Evolutionary conservation across 345 rosid species (phyloP), one percentile per base, ranked within the genome.

Genomic region (Rhodamnia argentea): DNA sequence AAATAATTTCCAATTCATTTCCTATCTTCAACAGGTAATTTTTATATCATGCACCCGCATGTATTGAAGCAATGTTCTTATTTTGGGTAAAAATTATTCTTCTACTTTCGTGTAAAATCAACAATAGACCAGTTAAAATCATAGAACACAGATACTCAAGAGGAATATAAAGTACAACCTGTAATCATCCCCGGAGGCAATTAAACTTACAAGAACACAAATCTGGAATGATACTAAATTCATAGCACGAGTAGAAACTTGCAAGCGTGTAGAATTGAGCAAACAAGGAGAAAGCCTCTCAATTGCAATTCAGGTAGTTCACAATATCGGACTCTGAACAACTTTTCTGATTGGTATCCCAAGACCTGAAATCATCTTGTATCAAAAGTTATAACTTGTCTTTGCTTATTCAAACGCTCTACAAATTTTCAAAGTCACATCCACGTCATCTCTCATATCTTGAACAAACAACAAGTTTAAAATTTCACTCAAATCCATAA

Each of bases 161-260:
- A 60, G 40, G 40, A 27, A 59, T 27, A 60, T 60, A 27, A 3
- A n/a, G 10, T 14, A 27, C 10, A 60, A 13, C 74, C 0, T 27
- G 20, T 27, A 0, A 3, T 27, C 1, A 27, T 1, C 40, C 74
- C 0, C 14, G 3, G 10, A 3, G 74, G 40, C 74, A 27, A 27
- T 27, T 1, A 27, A 60, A 3, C 5, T 1, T 0, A 60, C 27
- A 3, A 27, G 74, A 27, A 3, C 40, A 27, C 74, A 37, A 0
- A n/a, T 60, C 40, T n/a, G 3, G 5, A 60, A 27, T 14, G 5
- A 27, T 27, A 0, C 74, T 29, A 62, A 62, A 15, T 62, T 62
- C 75, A 62, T 40, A 62, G 27, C 42, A 62, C 0, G 22, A 29
- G 18, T 15, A 15, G 23, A 62, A 62, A 62, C 37, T 62, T 3